phyloP scores from a whole-genome alignment of 768 basidiomycete species.

The Boletus pseudopeckii region DNA sequence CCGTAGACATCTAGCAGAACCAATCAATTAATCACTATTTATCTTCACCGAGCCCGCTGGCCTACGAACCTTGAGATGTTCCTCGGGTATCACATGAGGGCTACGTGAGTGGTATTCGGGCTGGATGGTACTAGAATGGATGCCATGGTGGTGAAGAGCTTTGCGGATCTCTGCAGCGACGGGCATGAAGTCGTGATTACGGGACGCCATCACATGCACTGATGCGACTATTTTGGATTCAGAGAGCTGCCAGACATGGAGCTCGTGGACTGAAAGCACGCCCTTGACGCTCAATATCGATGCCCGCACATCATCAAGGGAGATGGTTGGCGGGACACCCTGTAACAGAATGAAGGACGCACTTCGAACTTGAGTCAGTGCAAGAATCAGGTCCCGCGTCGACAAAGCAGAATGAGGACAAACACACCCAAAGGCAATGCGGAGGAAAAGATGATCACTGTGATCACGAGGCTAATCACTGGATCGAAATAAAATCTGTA shows the following conservation, averaged over 20 bases:
- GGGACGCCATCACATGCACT: slow-evolving; percentile 86
- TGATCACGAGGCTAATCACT: slow-evolving; percentile 88
- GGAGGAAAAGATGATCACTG: slow-evolving; percentile 93
- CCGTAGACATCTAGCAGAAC: slow-evolving; percentile 42
- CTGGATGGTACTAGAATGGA: slow-evolving; percentile 94
- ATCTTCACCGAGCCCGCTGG: background rate
- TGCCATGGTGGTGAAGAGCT: slow-evolving; percentile 84
- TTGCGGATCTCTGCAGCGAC: slow-evolving; percentile 81
- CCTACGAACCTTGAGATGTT: slow-evolving; percentile 45
- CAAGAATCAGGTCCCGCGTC: slow-evolving; percentile 2
- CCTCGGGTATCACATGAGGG: slow-evolving; percentile 39
- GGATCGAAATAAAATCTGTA: slow-evolving; percentile 95
- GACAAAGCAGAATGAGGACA: background rate
- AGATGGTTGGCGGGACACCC: slow-evolving; percentile 86
- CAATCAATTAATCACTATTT: slow-evolving; percentile 1
- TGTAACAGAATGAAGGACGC: slow-evolving; percentile 94
- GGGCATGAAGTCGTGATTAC: slow-evolving; percentile 86
- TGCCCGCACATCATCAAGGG: slow-evolving; percentile 82
- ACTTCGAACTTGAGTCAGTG: slow-evolving; percentile 58
- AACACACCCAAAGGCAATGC: slow-evolving; percentile 81
- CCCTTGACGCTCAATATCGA: slow-evolving; percentile 82
- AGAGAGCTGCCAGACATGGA: slow-evolving; percentile 97
- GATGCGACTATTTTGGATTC: slow-evolving; percentile 94
- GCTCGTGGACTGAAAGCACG: slow-evolving; percentile 81
- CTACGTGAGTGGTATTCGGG: slow-evolving; percentile 66